Conservation (phyloP, 176 grass and related monocot species). For the Otatea glauca region DNA sequence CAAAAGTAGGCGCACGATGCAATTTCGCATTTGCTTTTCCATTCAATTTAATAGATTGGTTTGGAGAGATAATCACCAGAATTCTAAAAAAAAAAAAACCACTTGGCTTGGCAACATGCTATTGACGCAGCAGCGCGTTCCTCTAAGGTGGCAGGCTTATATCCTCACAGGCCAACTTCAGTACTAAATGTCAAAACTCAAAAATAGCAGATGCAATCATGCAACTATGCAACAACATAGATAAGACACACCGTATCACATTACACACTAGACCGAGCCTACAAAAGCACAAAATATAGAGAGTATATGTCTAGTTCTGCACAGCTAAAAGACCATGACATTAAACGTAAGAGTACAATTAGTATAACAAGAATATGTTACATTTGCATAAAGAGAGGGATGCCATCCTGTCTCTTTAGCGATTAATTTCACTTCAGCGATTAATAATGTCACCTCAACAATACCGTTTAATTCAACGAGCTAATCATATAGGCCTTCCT, state of each 20-base stretch:
- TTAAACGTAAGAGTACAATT: constrained; percentile 18
- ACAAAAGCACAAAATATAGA: not conserved
- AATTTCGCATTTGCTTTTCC: not conserved
- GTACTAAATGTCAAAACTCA: not conserved
- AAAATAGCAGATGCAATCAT: not conserved
- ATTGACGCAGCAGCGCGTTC: too few relatives aligned
- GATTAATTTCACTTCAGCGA: not conserved
- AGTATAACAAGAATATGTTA: constrained; percentile 36
- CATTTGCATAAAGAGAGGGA: constrained; percentile 44
- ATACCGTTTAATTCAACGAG: not conserved
- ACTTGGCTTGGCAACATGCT: too few relatives aligned
- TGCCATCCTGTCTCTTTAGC: constrained; percentile 21
- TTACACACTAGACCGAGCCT: not conserved
- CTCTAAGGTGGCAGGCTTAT: too few relatives aligned
- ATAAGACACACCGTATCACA: not conserved
- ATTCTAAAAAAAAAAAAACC: too few relatives aligned
- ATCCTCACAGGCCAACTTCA: not conserved
- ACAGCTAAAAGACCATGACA: not conserved
- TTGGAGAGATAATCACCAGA: not conserved
- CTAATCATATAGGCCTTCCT: constrained; percentile 92
- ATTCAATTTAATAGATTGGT: not conserved
- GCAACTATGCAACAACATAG: not conserved
- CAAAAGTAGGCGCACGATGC: not conserved
- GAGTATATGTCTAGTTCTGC: not conserved
- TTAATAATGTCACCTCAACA: constrained; percentile 19